phyloP scores from a whole-genome alignment of 2,329 filamentous ascomycete genomes.

The Trichoderma cornu-damae region DNA sequence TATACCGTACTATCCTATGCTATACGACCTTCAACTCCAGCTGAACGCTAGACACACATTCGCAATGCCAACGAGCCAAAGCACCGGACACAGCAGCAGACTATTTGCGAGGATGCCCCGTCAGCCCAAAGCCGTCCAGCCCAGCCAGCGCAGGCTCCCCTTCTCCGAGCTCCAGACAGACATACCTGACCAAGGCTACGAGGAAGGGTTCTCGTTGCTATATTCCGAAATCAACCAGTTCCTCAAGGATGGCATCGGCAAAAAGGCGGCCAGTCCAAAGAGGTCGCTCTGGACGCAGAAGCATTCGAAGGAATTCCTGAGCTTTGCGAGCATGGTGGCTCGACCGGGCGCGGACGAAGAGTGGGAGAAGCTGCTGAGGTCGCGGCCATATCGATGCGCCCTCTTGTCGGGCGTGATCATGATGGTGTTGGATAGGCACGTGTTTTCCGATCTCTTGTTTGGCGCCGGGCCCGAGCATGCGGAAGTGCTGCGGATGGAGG shows the following conservation, averaged over 20 bases:
- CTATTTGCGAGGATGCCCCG: neutral
- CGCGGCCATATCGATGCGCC: slow-evolving; percentile 23
- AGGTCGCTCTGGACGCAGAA: slow-evolving; percentile 26
- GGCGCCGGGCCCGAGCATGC: slow-evolving; percentile 28
- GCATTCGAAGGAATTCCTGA: slow-evolving; percentile 25
- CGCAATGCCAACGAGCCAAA: neutral
- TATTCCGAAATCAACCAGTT: slow-evolving; percentile 24
- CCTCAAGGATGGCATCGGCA: slow-evolving; percentile 22
- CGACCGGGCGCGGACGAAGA: slow-evolving; percentile 24
- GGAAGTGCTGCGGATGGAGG: slow-evolving; percentile 23
- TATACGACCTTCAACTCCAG: too few species aligned
- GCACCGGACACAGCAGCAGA: neutral
- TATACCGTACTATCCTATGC: neutral
- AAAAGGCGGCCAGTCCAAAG: neutral
- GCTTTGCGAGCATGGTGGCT: slow-evolving; percentile 27
- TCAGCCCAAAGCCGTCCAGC: neutral
- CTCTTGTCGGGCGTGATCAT: slow-evolving; percentile 31
- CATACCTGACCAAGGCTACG: slow-evolving; percentile 23
- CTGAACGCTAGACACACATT: neutral
- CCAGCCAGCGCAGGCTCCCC: slow-evolving; percentile 12
- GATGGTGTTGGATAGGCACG: slow-evolving; percentile 25
- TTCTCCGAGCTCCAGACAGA: slow-evolving; percentile 2
- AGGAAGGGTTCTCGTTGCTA: slow-evolving; percentile 24
- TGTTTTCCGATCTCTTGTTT: slow-evolving; percentile 31
- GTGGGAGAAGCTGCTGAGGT: slow-evolving; percentile 30